phyloP scores from a whole-genome alignment of 2,329 filamentous ascomycete genomes.

The Huntiella moniliformis region DNA sequence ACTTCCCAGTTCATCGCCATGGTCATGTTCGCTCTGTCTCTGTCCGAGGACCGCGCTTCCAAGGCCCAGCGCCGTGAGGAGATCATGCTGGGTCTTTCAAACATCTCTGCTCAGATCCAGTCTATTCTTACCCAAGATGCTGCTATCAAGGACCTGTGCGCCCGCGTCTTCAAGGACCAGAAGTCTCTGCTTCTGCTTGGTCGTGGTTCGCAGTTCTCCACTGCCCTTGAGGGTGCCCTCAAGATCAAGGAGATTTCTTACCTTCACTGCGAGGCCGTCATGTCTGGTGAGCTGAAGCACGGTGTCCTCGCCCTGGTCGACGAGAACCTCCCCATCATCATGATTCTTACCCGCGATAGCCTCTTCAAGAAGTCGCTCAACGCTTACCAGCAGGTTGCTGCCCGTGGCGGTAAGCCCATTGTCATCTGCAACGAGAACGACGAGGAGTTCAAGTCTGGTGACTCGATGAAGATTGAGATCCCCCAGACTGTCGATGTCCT shows the following conservation, averaged over 20 bases:
- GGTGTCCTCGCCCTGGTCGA: slow-evolving; percentile 94
- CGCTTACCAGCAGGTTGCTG: slow-evolving; percentile 98
- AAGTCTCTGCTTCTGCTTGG: slow-evolving; percentile 88
- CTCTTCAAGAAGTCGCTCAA: slow-evolving; percentile 99
- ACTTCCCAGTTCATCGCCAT: slow-evolving; percentile 98
- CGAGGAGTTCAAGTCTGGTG: slow-evolving; percentile 68
- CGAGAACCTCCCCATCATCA: slow-evolving; percentile 97
- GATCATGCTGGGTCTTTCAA: slow-evolving; percentile 83
- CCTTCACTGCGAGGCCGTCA: slow-evolving; percentile 97
- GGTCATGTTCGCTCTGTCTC: slow-evolving; percentile 96
- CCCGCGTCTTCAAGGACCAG: slow-evolving; percentile 87
- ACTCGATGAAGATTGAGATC: slow-evolving; percentile 94
- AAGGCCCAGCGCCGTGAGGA: slow-evolving; percentile 83
- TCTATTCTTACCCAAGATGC: slow-evolving; percentile 80
- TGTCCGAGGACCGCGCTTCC: slow-evolving; percentile 89
- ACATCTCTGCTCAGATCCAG: slow-evolving; percentile 81
- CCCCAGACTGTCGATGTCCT: slow-evolving; percentile 88
- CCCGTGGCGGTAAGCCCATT: slow-evolving; percentile 86
- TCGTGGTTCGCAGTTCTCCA: slow-evolving; percentile 90
- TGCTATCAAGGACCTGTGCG: slow-evolving; percentile 84
- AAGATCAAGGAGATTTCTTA: slow-evolving; percentile 99
- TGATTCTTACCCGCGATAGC: slow-evolving; percentile 92
- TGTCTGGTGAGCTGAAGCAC: slow-evolving; percentile 99
- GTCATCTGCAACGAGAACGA: slow-evolving; percentile 93
- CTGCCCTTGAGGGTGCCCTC: slow-evolving; percentile 86